Base-by-base conservation (phyloP, 176 grass and related monocot genomes). In the Eleusine coracana region DNA sequence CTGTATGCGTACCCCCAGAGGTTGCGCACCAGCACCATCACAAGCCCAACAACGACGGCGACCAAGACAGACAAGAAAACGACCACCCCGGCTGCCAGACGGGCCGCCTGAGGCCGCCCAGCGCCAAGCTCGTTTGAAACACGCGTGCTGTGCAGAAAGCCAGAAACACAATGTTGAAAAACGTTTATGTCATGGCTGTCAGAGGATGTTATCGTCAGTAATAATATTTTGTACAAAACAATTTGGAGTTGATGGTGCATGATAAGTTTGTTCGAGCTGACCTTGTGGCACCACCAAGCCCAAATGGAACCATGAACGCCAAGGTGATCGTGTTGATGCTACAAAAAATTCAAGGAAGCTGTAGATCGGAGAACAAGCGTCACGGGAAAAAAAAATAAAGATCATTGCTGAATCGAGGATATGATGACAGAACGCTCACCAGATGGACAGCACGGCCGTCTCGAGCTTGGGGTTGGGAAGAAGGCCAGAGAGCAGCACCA, bases 51-150 rank as follows among this genome's bases (percentile, higher is more conserved):
- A 4, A 77, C 15, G 14, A 44, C 41, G 9, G 41, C 41, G 41
- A 44, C 86, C 69, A 31, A 68, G 61, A 51, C 42, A 15, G 6
- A 87, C 25, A 89, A 54, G 44, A 77, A 59, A 37, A 87, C 27
- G 65, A 87, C 91, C 0, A 87, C 84, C 10, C 11, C 59, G 1
- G 81, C 61, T 0, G 87, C 87, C 48, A 87, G 59, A 3, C 62
- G 71, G 17, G 91, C 91, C 11, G 66, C 70, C 61, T 56, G 81
- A 8, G 56, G 56, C 1, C 21, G 56, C 1, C 56, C 2, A 7
- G 91, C 91, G 3, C 91, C 91, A 5, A 93, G 91, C 71, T 93
- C 91, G 63, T 93, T 93, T 39, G 87, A 93, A 42, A 87, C 87
- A 12, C 91, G 75, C 12, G 81, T 93, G 63, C 91, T 93, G 64